phyloP scores from a whole-genome alignment of 352 stramenopile species.

The Globisporangium splendens region DNA sequence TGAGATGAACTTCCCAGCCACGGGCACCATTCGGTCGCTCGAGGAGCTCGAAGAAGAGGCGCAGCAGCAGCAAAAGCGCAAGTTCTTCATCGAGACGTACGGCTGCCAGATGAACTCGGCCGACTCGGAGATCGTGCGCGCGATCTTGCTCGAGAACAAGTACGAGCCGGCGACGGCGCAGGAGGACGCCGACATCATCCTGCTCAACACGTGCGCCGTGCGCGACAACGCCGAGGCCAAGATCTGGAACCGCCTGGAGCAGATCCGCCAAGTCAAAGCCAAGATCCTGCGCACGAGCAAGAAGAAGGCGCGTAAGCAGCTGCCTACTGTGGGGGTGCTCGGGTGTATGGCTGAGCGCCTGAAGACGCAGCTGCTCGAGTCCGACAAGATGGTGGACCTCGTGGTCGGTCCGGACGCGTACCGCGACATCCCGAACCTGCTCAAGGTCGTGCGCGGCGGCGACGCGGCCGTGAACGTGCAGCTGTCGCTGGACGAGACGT shows the following conservation, averaged over 20 bases:
- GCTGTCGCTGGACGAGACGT: slow-evolving; percentile 98
- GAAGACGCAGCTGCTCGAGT: slow-evolving; percentile 94
- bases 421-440: slow-evolving; percentile 94
- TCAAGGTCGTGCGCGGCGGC: slow-evolving; percentile 81
- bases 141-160: slow-evolving; percentile 84
- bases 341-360: slow-evolving; percentile 99
- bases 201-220: slow-evolving; percentile 99
- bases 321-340: slow-evolving; percentile 93
- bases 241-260: slow-evolving; percentile 85
- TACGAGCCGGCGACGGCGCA: slow-evolving; percentile 59
- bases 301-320: slow-evolving; percentile 46
- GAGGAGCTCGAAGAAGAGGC: slow-evolving; percentile 46
- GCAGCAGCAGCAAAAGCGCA: slow-evolving; percentile 15
- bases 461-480: slow-evolving; percentile 92
- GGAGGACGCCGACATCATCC: slow-evolving; percentile 90
- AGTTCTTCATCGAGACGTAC: slow-evolving; percentile 94
- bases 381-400: slow-evolving; percentile 95
- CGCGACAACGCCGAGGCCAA: slow-evolving; percentile 98
- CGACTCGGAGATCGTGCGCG: slow-evolving; percentile 97
- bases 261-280: slow-evolving; percentile 68
- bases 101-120: slow-evolving; percentile 99
- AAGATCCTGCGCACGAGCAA: slow-evolving; percentile 56
- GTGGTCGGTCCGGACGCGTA: slow-evolving; percentile 99
- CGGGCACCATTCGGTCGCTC: slow-evolving; percentile 38
- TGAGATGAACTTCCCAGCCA: slow-evolving; percentile 73